Conservation (phyloP, 257 asterid species). For the Ilex asprella region DNA sequence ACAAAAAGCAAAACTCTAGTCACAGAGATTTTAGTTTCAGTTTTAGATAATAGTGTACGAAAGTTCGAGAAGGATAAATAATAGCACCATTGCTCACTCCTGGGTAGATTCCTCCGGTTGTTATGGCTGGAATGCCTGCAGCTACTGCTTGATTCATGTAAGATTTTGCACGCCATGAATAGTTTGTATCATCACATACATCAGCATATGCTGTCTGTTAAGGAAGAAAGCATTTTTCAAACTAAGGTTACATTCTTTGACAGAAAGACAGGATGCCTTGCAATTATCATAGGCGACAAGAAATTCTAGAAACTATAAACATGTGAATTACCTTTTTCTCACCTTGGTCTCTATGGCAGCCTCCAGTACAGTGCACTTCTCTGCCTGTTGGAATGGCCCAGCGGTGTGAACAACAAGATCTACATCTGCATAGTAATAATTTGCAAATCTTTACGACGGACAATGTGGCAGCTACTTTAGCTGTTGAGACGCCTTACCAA, state of each 20-base stretch:
- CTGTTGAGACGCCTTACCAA: no score
- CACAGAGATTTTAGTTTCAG: no score
- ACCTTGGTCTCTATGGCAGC: constrained; percentile 96
- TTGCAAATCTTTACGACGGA: constrained; percentile 1
- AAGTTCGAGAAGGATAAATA: constrained; percentile 29
- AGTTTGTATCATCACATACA: constrained; percentile 89
- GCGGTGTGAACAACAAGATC: constrained; percentile 93
- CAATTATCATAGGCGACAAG: background rate
- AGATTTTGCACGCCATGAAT: constrained; percentile 68
- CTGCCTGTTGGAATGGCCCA: constrained; percentile 93
- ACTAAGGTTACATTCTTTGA: background rate
- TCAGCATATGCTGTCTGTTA: constrained; percentile 87
- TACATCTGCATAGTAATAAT: constrained; percentile 42
- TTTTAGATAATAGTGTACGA: background rate
- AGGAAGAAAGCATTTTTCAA: constrained; percentile 5
- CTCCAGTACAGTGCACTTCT: constrained; percentile 69
- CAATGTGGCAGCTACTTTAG: constrained; percentile 12
- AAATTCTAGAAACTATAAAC: constrained; percentile 8
- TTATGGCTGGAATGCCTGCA: constrained; percentile 83
- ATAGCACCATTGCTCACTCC: constrained; percentile 95
- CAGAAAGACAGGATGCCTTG: background rate
- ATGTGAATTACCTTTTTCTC: constrained; percentile 66
- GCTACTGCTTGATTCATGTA: constrained; percentile 57
- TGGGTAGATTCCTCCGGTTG: constrained; percentile 93
- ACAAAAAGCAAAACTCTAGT: no score